phyloP scores from a whole-genome alignment of 768 basidiomycete species.

The Boletus barrowsii region DNA sequence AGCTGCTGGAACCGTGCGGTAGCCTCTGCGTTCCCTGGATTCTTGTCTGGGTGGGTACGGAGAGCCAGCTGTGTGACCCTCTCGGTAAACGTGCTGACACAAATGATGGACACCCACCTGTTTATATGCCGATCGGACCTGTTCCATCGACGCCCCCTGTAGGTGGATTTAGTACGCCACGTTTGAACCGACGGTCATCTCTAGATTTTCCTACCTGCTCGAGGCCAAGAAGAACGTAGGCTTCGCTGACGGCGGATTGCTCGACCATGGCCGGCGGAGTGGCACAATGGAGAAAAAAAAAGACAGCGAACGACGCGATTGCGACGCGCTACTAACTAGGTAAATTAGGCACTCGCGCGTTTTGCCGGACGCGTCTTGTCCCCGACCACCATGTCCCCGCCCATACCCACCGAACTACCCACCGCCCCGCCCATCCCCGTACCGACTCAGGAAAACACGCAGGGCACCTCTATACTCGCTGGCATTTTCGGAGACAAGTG shows the following conservation, averaged over 20 bases:
- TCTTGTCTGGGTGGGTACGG: conserved; percentile 76
- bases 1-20: conserved; percentile 69
- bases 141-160: conserved; percentile 60
- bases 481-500: conserved; percentile 63
- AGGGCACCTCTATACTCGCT: conserved; percentile 33
- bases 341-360: conserved; percentile 9
- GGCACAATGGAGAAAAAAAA: conserved; percentile 13
- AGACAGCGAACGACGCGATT: conserved; percentile 17
- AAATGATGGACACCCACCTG: conserved; percentile 41
- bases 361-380: conserved; percentile 3
- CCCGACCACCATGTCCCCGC: conserved; percentile 8
- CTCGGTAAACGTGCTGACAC: conserved; percentile 1
- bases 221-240: conserved; percentile 48
- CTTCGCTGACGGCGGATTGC: conserved; percentile 35
- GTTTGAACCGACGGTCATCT: not conserved
- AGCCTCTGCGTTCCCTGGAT: conserved; percentile 59
- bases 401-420: not conserved
- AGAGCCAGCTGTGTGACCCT: conserved; percentile 48
- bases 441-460: conserved; percentile 6
- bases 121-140: conserved; percentile 67
- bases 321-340: conserved; percentile 21
- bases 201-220: conserved; percentile 40
- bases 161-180: conserved; percentile 9
- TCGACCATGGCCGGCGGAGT: conserved; percentile 32
- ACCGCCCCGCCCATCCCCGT: not conserved